Evolutionary conservation across 805 yeast genomes (phyloP), one percentile per base, ranked within the genome.

Genomic region (Suhomyces sp.): DNA sequence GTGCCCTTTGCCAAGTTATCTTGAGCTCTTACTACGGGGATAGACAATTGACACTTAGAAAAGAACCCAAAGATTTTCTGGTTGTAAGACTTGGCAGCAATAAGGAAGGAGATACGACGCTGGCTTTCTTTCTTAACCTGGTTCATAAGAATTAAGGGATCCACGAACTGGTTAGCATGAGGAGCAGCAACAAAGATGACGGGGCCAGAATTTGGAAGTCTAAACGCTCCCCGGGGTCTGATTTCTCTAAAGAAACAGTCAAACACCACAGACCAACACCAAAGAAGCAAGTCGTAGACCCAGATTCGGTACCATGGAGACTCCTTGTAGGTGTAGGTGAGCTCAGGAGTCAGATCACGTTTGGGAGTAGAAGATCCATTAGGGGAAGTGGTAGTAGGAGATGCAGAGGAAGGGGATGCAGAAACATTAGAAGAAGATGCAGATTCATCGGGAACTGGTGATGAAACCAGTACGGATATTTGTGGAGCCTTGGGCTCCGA

Each of bases 121-220:
- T 83, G 79, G 1, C 87, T 79, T 52, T 82, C 83, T 47, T 75
- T 73, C 59, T 84, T 81, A 22, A 89, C 93, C 64, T 87, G 93
- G 45, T 87, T 85, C 87, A 89, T 85, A 45, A 94, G 75, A 48
- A 94, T 79, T 46, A 92, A 82, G 1, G 94, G 93, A 49, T 82
- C 82, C 31, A 92, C 90, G 64, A 92, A 92, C 70, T 89, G 96
- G 64, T 89, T 89, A n/a, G 97, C 96, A 72, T 93, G 99, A 1
- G 98, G 98, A 2, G 97, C 99, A 9, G 94, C 96, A 33, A 94
- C 98, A 56, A 94, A 86, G 50, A 93, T 86, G 7, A 91, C 85
- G 0, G 98, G 93, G 0, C 97, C 97, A 8, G 78, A 68, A 27
- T 79, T 75, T 0, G 87, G 86, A 31, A 84, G 63, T 46, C 84